phyloP scores from a whole-genome alignment of 345 rosid species.

The Nasturtium officinale region DNA sequence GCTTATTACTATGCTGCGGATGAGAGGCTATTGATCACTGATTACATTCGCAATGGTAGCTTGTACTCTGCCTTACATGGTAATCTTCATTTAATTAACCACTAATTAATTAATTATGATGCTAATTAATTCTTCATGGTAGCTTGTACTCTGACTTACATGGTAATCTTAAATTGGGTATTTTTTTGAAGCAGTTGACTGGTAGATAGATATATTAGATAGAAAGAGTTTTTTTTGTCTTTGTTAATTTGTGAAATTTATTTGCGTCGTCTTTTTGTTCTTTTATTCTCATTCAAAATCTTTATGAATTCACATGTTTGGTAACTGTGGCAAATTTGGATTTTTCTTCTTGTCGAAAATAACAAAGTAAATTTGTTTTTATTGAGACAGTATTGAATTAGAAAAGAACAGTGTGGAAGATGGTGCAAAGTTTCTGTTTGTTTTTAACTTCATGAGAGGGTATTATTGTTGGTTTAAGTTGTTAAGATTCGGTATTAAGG shows the following conservation, averaged over 20 bases:
- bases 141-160: too few species aligned
- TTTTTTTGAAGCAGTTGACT: not conserved
- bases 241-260: not conserved
- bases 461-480: slow-evolving; percentile 7
- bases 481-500: not conserved
- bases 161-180: too few species aligned
- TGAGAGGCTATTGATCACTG: slow-evolving; percentile 83
- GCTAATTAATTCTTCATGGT: too few species aligned
- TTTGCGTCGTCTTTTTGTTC: slow-evolving; percentile 21
- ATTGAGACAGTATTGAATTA: slow-evolving; percentile 1
- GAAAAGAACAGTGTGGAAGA: not conserved
- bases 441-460: not conserved
- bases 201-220: slow-evolving; percentile 5
- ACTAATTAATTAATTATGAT: slow-evolving; percentile 4
- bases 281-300: slow-evolving; percentile 8
- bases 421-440: not conserved
- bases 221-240: not conserved
- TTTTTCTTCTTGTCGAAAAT: slow-evolving; percentile 17
- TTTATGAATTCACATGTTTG: slow-evolving; percentile 27
- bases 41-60: slow-evolving; percentile 79
- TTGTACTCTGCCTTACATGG: slow-evolving; percentile 79
- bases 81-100: slow-evolving; percentile 25
- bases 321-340: slow-evolving; percentile 30
- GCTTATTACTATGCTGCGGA: slow-evolving; percentile 86
- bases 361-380: not conserved